Percentiles rank a stretch among this genome's conserved stretches.
These are phyloP conservation scores for Umbelopsis sp. DNA, from an alignment of 371 early-diverging fungal species.

Conservation along the genomic window DNA sequence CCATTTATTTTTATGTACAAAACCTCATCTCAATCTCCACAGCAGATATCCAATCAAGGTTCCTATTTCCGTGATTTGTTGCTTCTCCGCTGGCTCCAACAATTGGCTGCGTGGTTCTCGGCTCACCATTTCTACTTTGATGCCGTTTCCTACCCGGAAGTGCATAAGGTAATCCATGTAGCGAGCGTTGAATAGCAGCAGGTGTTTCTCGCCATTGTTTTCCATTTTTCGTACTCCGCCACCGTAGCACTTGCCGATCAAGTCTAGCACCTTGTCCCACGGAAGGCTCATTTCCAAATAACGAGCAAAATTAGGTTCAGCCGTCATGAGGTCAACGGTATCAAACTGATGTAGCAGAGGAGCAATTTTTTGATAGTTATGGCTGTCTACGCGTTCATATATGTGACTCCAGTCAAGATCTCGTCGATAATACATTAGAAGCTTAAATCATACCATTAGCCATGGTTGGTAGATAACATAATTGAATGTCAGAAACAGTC, in stretches of 20 bases:
- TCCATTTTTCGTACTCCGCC: conserved; percentile 26
- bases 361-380: neutral
- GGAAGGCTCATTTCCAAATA: conserved; percentile 32
- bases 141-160: conserved; percentile 15
- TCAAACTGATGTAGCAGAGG: conserved; percentile 21
- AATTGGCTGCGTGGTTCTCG: neutral
- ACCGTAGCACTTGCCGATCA: conserved; percentile 20
- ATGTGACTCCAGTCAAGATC: conserved; percentile 3
- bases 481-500: neutral
- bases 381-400: neutral
- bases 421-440: neutral
- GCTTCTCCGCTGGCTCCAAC: conserved; percentile 3
- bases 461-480: neutral
- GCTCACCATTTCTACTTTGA: conserved; percentile 8
- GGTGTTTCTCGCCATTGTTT: conserved; percentile 40
- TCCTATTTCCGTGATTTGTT: conserved; percentile 10
- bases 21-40: conserved; percentile 1
- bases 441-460: conserved; percentile 2
- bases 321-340: conserved; percentile 25
- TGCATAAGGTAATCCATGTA: conserved; percentile 34
- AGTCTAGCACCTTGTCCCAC: conserved; percentile 39
- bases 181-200: conserved; percentile 37
- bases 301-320: conserved; percentile 29
- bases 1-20: neutral
- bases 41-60: conserved; percentile 4